phyloP scores from a whole-genome alignment of 352 stramenopile species.

The Peronospora destructor region DNA sequence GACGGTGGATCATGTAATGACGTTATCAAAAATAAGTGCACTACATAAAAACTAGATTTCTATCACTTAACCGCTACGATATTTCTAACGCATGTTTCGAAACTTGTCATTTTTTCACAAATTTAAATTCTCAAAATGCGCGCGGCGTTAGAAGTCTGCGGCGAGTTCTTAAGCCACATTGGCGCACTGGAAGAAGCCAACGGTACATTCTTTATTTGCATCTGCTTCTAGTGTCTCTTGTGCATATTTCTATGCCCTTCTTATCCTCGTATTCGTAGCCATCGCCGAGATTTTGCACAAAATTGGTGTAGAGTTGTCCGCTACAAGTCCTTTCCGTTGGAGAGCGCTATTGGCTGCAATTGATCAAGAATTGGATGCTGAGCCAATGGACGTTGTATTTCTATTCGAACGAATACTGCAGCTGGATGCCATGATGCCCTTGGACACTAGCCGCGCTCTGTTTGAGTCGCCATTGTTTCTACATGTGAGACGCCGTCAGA shows the following conservation, averaged over 20 bases:
- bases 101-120: too few relatives aligned
- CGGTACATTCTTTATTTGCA: conserved; percentile 11
- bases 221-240: conserved; percentile 5
- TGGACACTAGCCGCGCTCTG: conserved; percentile 25
- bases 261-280: conserved; percentile 14
- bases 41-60: too few relatives aligned
- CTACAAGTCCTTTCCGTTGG: conserved; percentile 44
- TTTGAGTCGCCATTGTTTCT: conserved; percentile 58
- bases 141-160: conserved; percentile 37
- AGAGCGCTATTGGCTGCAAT: conserved; percentile 46
- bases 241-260: neutral
- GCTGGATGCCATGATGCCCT: conserved; percentile 33
- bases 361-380: conserved; percentile 37
- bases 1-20: conserved; percentile 87
- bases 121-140: too few relatives aligned
- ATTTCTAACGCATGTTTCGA: too few relatives aligned
- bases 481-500: conserved; percentile 34
- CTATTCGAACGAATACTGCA: conserved; percentile 63
- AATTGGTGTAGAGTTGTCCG: conserved; percentile 36
- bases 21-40: neutral
- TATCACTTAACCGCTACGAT: neutral
- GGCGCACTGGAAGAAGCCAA: conserved; percentile 36
- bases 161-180: conserved; percentile 46
- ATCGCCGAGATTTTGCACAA: conserved; percentile 39
- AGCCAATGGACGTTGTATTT: conserved; percentile 45